Evolutionary conservation across 108 stramenopile species (phyloP), one percentile per base, ranked within the genome.

Genomic region (Nitzschia sp.): DNA sequence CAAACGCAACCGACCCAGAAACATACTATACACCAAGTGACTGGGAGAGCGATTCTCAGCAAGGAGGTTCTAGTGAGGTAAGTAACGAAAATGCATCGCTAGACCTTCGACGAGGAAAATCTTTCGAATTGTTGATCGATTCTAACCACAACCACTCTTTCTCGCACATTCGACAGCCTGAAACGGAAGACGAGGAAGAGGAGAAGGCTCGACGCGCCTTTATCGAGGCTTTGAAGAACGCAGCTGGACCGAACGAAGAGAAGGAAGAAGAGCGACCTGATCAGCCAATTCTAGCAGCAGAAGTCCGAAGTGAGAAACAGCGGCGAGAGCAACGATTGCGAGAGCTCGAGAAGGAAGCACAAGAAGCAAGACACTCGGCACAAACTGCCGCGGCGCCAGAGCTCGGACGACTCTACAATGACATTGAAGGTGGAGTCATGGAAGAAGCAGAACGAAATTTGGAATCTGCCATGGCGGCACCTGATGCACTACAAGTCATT

Each of bases 381-480:
- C 68, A 82, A 49, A 55, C 78, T 9, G 85, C 78, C 29, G 80
- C 75, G 6, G 74, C 76, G 25, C 82, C 90, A 9, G 87, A 89
- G 56, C 66, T 88, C 21, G 94, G 94, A 27, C 75, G 94, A n/a
- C 64, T 91, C 23, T 84, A 80, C 79, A 89, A 88, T 58, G 93
- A 94, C 46, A 79, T 68, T 19, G 92, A 87, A 35, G 90, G 79
- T 5, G 95, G 95, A 30, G 78, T 97, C 28, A 92, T 97, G 93
- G 98, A 97, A 68, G 98, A 98, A 66, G 90, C 91, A 3, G 95
- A 98, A 74, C 85, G 94, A 23, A 86, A 82, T 32, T 68, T 91
- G 47, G 82, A 85, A 46, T 90, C 90, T 56, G 77, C 86, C 33
- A 88, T 79, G 61, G 81, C 80, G 17, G 85, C 91, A 8, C 85